Conservation (phyloP, 1,284 basidiomycete genomes). For the Stereum hirsutum region DNA sequence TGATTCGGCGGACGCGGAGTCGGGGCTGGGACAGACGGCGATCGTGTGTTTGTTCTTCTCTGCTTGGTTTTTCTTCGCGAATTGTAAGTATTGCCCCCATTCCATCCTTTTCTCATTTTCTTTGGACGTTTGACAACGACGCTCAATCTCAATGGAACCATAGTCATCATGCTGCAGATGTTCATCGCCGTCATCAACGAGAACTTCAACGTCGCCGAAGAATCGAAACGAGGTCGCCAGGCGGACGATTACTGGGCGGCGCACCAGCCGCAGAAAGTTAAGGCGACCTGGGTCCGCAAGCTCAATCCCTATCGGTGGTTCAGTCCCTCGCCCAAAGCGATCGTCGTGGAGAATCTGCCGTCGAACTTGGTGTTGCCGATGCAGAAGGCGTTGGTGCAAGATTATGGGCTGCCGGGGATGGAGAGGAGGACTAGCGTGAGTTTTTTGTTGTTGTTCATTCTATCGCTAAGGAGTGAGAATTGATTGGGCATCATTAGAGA, state of each 20-base stretch:
- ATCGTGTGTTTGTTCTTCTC: constrained; percentile 73
- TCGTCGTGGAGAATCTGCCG: constrained; percentile 63
- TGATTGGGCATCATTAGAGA: background rate
- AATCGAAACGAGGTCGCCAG: constrained; percentile 82
- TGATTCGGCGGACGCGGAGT: constrained; percentile 54
- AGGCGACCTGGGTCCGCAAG: constrained; percentile 62
- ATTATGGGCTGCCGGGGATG: constrained; percentile 35
- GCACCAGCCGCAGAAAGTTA: constrained; percentile 42
- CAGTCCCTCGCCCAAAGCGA: constrained; percentile 63
- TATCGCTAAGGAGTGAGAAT: no score
- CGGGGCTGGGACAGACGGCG: constrained; percentile 60
- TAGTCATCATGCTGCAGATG: constrained; percentile 94
- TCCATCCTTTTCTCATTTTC: constrained; percentile 3
- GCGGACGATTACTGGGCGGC: constrained; percentile 58
- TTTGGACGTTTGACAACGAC: background rate
- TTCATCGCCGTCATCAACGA: constrained; percentile 99
- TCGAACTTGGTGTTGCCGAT: constrained; percentile 69
- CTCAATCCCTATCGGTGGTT: constrained; percentile 89
- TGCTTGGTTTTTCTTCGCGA: constrained; percentile 89
- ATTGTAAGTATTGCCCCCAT: constrained; percentile 52
- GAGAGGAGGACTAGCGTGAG: constrained; percentile 14
- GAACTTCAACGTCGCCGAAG: constrained; percentile 92
- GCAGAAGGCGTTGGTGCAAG: constrained; percentile 66
- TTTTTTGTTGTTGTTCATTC: constrained; percentile 3
- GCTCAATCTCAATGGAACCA: constrained; percentile 8